Percentiles rank a stretch among this genome's conserved stretches.
Evolutionary conservation across 2,329 filamentous ascomycete genomes (phyloP).

Genomic region (Xylariaceae sp.): DNA sequence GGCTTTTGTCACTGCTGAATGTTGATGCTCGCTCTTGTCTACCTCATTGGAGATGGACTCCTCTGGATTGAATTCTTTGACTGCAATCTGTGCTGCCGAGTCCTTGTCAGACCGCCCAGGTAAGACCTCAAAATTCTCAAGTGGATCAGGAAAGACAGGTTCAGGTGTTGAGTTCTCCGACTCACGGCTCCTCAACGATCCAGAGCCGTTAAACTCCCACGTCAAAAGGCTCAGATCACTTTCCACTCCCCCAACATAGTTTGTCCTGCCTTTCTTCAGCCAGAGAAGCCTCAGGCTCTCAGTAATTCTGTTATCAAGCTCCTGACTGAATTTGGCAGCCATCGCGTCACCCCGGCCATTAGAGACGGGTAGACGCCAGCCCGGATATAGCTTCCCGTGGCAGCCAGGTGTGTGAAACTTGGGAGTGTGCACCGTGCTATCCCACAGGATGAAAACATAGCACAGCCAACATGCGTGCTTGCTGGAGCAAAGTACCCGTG

Average conservation of each 20-base stretch:
- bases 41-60: too few relatives aligned
- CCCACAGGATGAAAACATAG: background rate
- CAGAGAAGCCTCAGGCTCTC: background rate
- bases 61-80: too few relatives aligned
- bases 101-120: too few relatives aligned
- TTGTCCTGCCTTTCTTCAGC: background rate
- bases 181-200: too few relatives aligned
- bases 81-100: too few relatives aligned
- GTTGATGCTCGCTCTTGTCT: too few relatives aligned
- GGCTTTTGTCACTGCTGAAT: too few relatives aligned
- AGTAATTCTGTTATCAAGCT: background rate
- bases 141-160: too few relatives aligned
- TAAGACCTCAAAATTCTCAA: too few relatives aligned
- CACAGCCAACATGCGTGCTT: background rate
- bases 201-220: too few relatives aligned
- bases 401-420: background rate
- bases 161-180: too few relatives aligned
- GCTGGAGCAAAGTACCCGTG: background rate
- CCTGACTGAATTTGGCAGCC: background rate
- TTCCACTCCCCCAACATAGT: background rate
- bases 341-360: background rate
- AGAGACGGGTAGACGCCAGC: background rate
- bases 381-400: background rate
- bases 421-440: background rate
- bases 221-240: background rate